Evolutionary conservation across 1,284 basidiomycete species (phyloP), one percentile per base, ranked within the genome.

Genomic region (Baeospora myosura): DNA sequence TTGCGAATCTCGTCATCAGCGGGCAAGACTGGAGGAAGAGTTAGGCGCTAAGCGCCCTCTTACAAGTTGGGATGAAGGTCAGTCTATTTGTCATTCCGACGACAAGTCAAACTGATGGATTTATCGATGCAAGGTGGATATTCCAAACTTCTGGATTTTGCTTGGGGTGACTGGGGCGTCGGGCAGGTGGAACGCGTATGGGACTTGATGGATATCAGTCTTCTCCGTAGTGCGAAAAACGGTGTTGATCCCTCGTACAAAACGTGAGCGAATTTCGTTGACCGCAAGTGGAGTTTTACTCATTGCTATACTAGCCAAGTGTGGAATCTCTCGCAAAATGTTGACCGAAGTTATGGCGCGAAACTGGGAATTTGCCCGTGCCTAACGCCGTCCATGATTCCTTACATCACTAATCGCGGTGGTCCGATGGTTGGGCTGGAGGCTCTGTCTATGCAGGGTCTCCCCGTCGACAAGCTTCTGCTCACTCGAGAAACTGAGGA

Each of bases 311-410:
- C 41, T 42, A 88, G 85, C 1, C 71, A 84, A 63, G 87, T 96
- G 1, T 97, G 93, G 94, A 97, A 97, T 61, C 72, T 97, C n/a
- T 94, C 90, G 3, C 93, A 97, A 61, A 97, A 97, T 52, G 94
- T 97, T 22, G 90, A 93, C 60, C 79, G 92, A 11, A 88, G 87
- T 31, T 89, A 84, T 29, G 88, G 87, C 3, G 83, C 87, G 45
- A 82, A 81, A 59, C 70, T 82, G 1, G 93, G 92, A 5, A 87
- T 95, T 35, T 89, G 85, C 45, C 89, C 89, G 1, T 97, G 93
- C 60, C 74, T 97, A 14, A 97, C 93, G 0, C 93, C 93, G 0
- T 86, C 88, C 25, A 96, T 96, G 87, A 97, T 97, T 49, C 90
- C 94, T 0, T 97, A 92, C 58, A 85, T 96, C 55, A 92, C 94